Evolutionary conservation across 768 basidiomycete species (phyloP), one percentile per base, ranked within the genome.

Genomic region (Hericium coralloides): DNA sequence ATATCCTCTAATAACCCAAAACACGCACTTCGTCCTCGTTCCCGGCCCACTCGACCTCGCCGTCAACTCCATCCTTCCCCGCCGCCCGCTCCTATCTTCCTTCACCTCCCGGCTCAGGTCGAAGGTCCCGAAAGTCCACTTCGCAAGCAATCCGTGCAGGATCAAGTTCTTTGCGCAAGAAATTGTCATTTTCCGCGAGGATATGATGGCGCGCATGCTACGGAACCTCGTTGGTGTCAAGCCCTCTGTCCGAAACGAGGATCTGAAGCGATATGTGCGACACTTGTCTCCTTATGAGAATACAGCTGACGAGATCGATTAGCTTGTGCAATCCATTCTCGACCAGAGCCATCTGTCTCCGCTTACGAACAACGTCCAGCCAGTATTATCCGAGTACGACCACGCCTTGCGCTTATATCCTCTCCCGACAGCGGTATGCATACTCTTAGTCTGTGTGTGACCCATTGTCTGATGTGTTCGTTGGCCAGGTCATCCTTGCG

Each of bases 311-410:
- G 1, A 26, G 18, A 20, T 38, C 10, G 18, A 8, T 9, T 62
- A 98, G 95, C 81, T 97, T 55, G 95, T 97, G n/a, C 94, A 97
- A 73, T 89, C 95, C 0, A 84, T 99, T 39, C 73, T 98, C 38
- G 97, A 99, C 67, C 97, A 99, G 71, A 85, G 87, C 38, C 95
- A 98, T 73, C 79, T 99, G n/a, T 83, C 83, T 14, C 97, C 97
- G 0, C 72, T 98, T 25, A 85, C 93, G 0, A 76, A 83, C 26
- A 81, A 86, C 55, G 84, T 95, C 37, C 90, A 95, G 64, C 92
- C 97, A 1, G 87, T 86, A 2, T 71, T 95, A 10, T 81, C 92
- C 57, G 95, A 97, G 65, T 91, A 84, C 68, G 95, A 98, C 67
- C 95, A 98, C 66, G 74, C 92, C 2, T 77, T 99, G 22, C 83